These are phyloP conservation scores for Apophysomyces ossiformis DNA, from an alignment of 371 early-diverging fungal species.

Conservation along the genomic window DNA sequence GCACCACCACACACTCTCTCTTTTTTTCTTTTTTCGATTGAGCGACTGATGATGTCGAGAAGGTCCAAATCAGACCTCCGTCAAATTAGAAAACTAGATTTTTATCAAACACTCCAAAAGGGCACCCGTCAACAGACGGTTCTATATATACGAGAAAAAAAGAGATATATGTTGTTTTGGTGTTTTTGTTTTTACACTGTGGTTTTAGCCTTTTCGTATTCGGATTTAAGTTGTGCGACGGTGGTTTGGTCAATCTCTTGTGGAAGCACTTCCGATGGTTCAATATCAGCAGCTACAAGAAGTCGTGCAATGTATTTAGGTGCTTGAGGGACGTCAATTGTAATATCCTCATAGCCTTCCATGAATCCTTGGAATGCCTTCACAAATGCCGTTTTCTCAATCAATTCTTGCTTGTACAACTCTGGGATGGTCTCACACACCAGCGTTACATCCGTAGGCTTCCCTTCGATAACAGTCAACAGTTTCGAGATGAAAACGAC, in stretches of 20 bases:
- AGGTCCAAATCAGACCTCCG: too few relatives aligned
- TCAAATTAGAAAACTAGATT: too few relatives aligned
- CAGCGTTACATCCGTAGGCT: conserved; percentile 62
- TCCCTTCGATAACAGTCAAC: conserved; percentile 54
- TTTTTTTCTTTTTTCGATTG: too few relatives aligned
- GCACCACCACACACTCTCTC: too few relatives aligned
- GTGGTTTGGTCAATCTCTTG: conserved; percentile 27
- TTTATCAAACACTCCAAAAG: too few relatives aligned
- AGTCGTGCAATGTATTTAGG: conserved; percentile 69
- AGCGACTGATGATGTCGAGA: too few relatives aligned
- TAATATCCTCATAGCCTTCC: conserved; percentile 76
- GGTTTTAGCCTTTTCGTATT: conserved; percentile 4
- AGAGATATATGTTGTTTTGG: too few relatives aligned
- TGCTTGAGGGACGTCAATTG: conserved; percentile 82
- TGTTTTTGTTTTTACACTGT: too few relatives aligned
- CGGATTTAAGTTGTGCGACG: conserved; percentile 11
- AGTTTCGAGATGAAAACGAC: conserved; percentile 51
- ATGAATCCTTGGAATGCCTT: conserved; percentile 65
- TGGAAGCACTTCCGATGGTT: conserved; percentile 55
- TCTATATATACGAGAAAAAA: too few relatives aligned
- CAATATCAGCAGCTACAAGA: conserved; percentile 60
- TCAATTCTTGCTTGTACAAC: conserved; percentile 44
- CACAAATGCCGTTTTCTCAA: conserved; percentile 44
- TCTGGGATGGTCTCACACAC: conserved; percentile 61
- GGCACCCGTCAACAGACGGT: too few relatives aligned